Conservation (phyloP, 345 rosid species). For the Syzygium oleosum region DNA sequence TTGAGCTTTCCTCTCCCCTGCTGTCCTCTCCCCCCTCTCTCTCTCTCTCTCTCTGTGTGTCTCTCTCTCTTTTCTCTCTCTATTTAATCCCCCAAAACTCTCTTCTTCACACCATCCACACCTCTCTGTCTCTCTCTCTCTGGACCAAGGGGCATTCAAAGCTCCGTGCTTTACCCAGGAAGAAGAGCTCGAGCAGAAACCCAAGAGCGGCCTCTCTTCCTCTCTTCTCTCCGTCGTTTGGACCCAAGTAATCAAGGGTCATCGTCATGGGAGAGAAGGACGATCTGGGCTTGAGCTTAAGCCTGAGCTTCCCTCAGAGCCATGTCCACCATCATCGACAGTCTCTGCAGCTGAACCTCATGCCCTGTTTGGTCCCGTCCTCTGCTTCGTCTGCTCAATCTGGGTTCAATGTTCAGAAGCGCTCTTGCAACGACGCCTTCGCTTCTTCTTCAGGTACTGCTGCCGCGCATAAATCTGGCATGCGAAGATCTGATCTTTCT, state of each 20-base stretch:
- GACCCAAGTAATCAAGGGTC: too few relatives aligned
- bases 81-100: not conserved
- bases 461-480: not conserved
- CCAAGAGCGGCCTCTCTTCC: not conserved
- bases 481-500: not conserved
- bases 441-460: slow-evolving; percentile 10
- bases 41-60: too few relatives aligned
- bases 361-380: slow-evolving; percentile 22
- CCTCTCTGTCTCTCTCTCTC: not conserved
- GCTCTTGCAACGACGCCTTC: slow-evolving; percentile 41
- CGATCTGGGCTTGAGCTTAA: slow-evolving; percentile 72
- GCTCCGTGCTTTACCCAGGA: not conserved
- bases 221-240: too few relatives aligned
- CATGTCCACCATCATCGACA: not conserved
- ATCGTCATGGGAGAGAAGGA: slow-evolving; percentile 57
- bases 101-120: not conserved
- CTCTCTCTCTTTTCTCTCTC: not conserved
- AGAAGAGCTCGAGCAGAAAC: not conserved
- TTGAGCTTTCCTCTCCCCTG: not conserved
- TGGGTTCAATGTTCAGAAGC: slow-evolving; percentile 17
- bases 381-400: slow-evolving; percentile 19
- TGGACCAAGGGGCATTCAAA: not conserved
- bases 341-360: slow-evolving; percentile 47
- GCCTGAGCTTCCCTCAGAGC: slow-evolving; percentile 47
- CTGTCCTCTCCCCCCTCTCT: not conserved